These are phyloP conservation scores for Malus hybrid DNA, from an alignment of 331 rosid species.

Conservation along the genomic window DNA sequence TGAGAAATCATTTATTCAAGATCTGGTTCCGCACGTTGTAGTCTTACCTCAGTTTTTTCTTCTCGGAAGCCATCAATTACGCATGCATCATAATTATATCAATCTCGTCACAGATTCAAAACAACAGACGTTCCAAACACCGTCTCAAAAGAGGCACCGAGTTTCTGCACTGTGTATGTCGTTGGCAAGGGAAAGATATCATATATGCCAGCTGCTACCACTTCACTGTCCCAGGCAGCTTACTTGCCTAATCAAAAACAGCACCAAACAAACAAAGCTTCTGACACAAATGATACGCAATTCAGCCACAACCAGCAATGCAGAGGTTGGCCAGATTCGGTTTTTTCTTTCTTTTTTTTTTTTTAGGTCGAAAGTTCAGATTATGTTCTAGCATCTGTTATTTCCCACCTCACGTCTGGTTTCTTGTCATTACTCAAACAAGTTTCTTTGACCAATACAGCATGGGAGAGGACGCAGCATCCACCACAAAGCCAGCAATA, in stretches of 20 bases:
- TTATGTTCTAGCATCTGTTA: too few species aligned
- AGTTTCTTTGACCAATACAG: constrained; percentile 9
- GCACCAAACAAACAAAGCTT: constrained; percentile 12
- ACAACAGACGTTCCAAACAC: constrained; percentile 37
- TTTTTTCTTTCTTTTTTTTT: too few species aligned
- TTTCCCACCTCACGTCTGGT: too few species aligned
- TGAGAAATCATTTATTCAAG: too few species aligned
- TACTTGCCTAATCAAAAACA: constrained; percentile 11
- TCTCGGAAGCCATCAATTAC: background rate
- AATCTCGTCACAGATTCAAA: constrained; percentile 35
- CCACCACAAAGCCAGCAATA: background rate
- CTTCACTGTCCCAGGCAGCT: constrained; percentile 12
- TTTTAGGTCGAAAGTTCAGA: too few species aligned
- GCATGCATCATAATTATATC: background rate
- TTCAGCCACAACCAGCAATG: constrained; percentile 11
- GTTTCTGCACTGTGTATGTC: constrained; percentile 61
- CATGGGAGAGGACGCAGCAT: constrained; percentile 15
- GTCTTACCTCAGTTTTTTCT: background rate
- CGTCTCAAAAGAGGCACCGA: constrained; percentile 57
- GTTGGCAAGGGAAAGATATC: constrained; percentile 63
- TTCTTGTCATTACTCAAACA: constrained; percentile 5
- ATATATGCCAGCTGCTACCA: constrained; percentile 30
- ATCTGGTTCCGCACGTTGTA: background rate
- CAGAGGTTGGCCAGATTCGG: constrained; percentile 22
- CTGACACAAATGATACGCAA: constrained; percentile 6